Conservation (phyloP, 257 asterid genomes). For the Penstemon newberryi region DNA sequence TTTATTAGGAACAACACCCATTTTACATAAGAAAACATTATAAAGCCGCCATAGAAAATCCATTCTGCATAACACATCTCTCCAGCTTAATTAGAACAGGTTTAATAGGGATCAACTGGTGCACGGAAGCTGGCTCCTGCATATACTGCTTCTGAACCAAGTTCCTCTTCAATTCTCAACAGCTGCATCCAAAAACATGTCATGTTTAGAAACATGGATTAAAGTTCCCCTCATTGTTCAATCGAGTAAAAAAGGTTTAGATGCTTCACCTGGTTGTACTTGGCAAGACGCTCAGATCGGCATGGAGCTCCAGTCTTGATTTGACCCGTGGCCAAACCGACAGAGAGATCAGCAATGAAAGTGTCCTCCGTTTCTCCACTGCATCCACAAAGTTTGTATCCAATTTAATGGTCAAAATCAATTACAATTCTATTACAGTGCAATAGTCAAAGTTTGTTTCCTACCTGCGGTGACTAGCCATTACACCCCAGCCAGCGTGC, state of each 20-base stretch:
- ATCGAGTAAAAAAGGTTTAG: neutral
- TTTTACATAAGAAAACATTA: conserved; percentile 25
- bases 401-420: neutral
- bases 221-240: neutral
- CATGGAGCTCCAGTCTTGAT: conserved; percentile 99
- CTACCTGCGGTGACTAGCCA: conserved; percentile 99
- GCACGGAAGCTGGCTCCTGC: conserved; percentile 90
- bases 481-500: conserved; percentile 98
- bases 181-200: conserved; percentile 46
- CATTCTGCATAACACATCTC: conserved; percentile 26
- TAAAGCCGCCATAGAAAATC: conserved; percentile 29
- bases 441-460: neutral
- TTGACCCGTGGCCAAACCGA: conserved; percentile 95
- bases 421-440: neutral
- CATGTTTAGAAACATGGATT: neutral
- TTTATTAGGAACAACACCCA: conserved; percentile 28
- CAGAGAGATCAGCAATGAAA: conserved; percentile 97
- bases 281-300: conserved; percentile 96
- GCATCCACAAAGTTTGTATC: conserved; percentile 20
- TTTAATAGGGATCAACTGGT: conserved; percentile 85
- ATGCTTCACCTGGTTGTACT: conserved; percentile 82
- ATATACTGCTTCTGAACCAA: conserved; percentile 82
- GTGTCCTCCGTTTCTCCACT: conserved; percentile 99
- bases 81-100: conserved; percentile 11
- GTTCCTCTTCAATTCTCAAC: conserved; percentile 94